Conservation (phyloP, 2,329 filamentous ascomycete genomes). For the Penicillium sp. region DNA sequence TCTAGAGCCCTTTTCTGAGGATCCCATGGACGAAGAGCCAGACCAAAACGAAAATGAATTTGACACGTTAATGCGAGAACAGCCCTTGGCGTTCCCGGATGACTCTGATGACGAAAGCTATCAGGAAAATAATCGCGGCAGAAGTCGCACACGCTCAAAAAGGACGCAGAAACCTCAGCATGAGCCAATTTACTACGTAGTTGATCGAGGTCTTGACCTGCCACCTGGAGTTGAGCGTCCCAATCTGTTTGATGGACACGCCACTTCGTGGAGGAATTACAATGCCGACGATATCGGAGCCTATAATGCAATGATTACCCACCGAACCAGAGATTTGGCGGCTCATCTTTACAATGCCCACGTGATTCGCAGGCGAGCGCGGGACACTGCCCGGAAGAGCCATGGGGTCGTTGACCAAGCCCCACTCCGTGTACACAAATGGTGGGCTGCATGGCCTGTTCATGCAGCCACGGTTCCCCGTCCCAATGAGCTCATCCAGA, state of each 20-base stretch:
- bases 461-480: slow-evolving; percentile 53
- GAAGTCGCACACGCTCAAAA: neutral
- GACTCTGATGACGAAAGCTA: slow-evolving; percentile 23
- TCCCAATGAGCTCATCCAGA: slow-evolving; percentile 43
- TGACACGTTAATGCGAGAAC: slow-evolving; percentile 18
- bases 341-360: slow-evolving; percentile 73
- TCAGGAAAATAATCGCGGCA: slow-evolving; percentile 14
- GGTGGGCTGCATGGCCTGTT: slow-evolving; percentile 83
- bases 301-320: slow-evolving; percentile 53
- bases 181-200: slow-evolving; percentile 9
- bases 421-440: slow-evolving; percentile 42
- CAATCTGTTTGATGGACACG: slow-evolving; percentile 51
- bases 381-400: slow-evolving; percentile 9
- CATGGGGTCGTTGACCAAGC: slow-evolving; percentile 9
- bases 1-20: slow-evolving; percentile 10
- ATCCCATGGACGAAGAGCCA: slow-evolving; percentile 3
- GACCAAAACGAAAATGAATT: slow-evolving; percentile 13
- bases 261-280: slow-evolving; percentile 73
- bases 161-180: neutral
- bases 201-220: slow-evolving; percentile 18
- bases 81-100: slow-evolving; percentile 14
- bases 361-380: slow-evolving; percentile 51
- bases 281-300: slow-evolving; percentile 71
- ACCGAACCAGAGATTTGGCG: slow-evolving; percentile 58
- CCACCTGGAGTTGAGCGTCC: slow-evolving; percentile 40